Percentiles rank a stretch among this genome's conserved stretches.
phyloP scores from a whole-genome alignment of 805 yeast species.

The Ogataea pilisensis region DNA sequence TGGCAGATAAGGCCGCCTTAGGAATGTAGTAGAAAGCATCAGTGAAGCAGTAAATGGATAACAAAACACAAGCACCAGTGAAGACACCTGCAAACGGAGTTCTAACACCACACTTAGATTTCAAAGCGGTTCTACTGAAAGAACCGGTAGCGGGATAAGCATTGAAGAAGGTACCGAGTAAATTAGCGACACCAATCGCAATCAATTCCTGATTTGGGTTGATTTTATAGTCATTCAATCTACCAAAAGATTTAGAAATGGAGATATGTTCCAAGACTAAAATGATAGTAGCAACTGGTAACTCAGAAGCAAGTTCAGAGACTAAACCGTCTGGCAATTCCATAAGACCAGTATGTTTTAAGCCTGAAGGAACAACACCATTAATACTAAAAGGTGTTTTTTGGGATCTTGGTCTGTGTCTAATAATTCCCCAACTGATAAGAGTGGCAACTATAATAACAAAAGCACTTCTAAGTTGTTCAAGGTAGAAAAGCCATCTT shows the following conservation, averaged over 20 bases:
- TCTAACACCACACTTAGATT: constrained; percentile 91
- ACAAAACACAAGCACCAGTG: constrained; percentile 82
- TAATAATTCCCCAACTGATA: constrained; percentile 71
- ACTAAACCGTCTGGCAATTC: constrained; percentile 56
- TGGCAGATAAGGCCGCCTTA: constrained; percentile 79
- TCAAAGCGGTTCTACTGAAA: constrained; percentile 89
- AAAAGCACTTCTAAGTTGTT: constrained; percentile 77
- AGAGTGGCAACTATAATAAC: constrained; percentile 79
- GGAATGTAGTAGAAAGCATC: constrained; percentile 85
- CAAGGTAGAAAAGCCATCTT: constrained; percentile 60
- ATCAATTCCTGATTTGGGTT: constrained; percentile 90
- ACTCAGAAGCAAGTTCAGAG: constrained; percentile 60
- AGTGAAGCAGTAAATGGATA: constrained; percentile 83
- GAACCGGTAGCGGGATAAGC: constrained; percentile 98
- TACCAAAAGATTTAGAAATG: constrained; percentile 88
- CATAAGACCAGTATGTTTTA: constrained; percentile 72
- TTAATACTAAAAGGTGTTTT: constrained; percentile 51
- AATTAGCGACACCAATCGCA: constrained; percentile 89
- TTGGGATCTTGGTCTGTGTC: constrained; percentile 33
- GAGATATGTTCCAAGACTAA: constrained; percentile 89
- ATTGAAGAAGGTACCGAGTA: constrained; percentile 85
- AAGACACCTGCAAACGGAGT: constrained; percentile 91
- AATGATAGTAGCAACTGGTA: constrained; percentile 83
- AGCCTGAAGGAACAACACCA: constrained; percentile 80
- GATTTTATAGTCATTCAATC: constrained; percentile 86